These are phyloP conservation scores for Starmerella riodocensis DNA, from an alignment of 805 yeast species.

Conservation along the genomic window DNA sequence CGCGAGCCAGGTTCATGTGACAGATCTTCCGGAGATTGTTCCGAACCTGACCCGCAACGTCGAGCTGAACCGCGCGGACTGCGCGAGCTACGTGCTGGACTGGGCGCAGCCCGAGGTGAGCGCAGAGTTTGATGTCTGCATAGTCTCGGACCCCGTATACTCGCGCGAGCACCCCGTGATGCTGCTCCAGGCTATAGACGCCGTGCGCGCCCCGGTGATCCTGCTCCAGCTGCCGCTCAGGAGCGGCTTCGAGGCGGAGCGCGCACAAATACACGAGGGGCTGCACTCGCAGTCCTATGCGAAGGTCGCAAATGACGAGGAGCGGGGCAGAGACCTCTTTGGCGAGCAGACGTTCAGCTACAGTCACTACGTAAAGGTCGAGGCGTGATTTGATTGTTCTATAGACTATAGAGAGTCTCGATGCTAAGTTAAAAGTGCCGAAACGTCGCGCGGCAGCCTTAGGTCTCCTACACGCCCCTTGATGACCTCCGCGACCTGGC, in stretches of 20 bases:
- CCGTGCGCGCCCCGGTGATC: constrained; percentile 35
- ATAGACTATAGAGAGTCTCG: no score
- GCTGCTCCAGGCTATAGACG: constrained; percentile 47
- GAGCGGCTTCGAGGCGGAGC: constrained; percentile 47
- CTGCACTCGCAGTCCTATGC: constrained; percentile 29
- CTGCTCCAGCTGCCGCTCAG: constrained; percentile 69
- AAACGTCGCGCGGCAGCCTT: constrained; percentile 1
- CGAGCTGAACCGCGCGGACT: constrained; percentile 33
- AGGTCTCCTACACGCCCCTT: constrained; percentile 31
- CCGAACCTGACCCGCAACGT: constrained; percentile 53
- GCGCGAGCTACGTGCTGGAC: constrained; percentile 45
- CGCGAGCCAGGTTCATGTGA: constrained; percentile 34
- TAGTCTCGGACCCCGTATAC: constrained; percentile 82
- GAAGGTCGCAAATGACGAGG: constrained; percentile 32
- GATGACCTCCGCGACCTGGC: constrained; percentile 35
- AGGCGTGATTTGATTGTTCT: no score
- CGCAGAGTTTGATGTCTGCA: constrained; percentile 40
- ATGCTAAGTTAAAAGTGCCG: background rate
- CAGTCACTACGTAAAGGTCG: constrained; percentile 1
- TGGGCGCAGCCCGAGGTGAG: constrained; percentile 53
- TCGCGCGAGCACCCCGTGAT: constrained; percentile 67
- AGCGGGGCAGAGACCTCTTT: constrained; percentile 49
- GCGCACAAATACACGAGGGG: constrained; percentile 47
- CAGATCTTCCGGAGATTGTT: constrained; percentile 71
- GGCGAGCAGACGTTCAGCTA: constrained; percentile 16